A percentile compares a stretch with the other conserved stretches of the same genome.
These are phyloP conservation scores for Microcyclosporella mali DNA, from an alignment of 2,329 filamentous ascomycete species.

Conservation along the genomic window DNA sequence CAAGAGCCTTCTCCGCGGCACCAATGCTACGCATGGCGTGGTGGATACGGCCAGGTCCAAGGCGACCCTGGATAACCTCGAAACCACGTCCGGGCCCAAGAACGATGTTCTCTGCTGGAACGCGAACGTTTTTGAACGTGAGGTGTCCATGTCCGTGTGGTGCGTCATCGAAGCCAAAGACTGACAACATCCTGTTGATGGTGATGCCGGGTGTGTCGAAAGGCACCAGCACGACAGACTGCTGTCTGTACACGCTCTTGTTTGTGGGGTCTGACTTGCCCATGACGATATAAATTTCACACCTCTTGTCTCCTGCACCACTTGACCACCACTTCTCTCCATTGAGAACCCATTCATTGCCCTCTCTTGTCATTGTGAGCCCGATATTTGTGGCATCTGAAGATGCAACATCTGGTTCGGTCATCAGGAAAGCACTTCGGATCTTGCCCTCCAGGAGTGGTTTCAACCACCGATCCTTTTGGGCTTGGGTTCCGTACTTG, in stretches of 20 bases:
- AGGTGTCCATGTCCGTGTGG: slow-evolving; percentile 96
- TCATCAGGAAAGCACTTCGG: slow-evolving; percentile 44
- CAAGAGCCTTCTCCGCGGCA: slow-evolving; percentile 80
- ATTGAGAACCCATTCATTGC: slow-evolving; percentile 84
- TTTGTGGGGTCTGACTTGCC: slow-evolving; percentile 79
- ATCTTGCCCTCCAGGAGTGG: slow-evolving; percentile 46
- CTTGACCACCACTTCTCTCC: slow-evolving; percentile 99
- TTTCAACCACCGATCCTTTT: slow-evolving; percentile 47
- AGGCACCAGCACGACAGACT: slow-evolving; percentile 88
- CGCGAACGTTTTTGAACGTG: slow-evolving; percentile 80
- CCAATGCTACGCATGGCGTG: slow-evolving; percentile 96
- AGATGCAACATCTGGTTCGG: slow-evolving; percentile 44
- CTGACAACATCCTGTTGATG: slow-evolving; percentile 87
- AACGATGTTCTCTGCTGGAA: slow-evolving; percentile 76
- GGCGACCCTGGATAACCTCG: slow-evolving; percentile 95
- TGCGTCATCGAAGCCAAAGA: slow-evolving; percentile 97
- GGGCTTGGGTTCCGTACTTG: slow-evolving; percentile 46
- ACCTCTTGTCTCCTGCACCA: slow-evolving; percentile 86
- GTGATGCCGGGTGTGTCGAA: slow-evolving; percentile 75
- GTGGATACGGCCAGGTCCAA: slow-evolving; percentile 93
- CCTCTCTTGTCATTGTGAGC: slow-evolving; percentile 72
- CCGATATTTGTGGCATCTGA: slow-evolving; percentile 47
- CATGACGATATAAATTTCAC: slow-evolving; percentile 93
- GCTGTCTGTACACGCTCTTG: slow-evolving; percentile 74
- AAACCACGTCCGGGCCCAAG: slow-evolving; percentile 92